These are phyloP conservation scores for Xylariaceae sp. DNA, from an alignment of 2,329 filamentous ascomycete genomes.

Conservation along the genomic window DNA sequence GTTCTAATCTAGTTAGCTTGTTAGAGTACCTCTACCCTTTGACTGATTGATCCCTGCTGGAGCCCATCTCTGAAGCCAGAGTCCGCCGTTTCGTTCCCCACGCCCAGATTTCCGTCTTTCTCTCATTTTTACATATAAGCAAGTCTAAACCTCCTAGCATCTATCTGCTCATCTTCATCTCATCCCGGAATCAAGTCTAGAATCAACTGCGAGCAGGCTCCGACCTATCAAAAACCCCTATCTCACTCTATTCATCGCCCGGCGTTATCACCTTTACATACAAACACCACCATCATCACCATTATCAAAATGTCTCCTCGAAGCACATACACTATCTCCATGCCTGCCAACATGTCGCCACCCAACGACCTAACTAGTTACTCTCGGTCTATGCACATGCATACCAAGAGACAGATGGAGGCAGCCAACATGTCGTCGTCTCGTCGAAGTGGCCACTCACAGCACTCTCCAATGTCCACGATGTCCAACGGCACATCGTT, in stretches of 20 bases:
- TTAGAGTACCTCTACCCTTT: too few relatives aligned
- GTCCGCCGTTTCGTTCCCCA: conserved; percentile 18
- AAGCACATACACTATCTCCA: conserved; percentile 34
- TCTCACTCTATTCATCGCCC: not conserved
- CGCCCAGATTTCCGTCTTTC: conserved; percentile 1
- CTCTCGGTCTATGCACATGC: conserved; percentile 66
- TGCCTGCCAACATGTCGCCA: conserved; percentile 38
- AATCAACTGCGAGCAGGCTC: not conserved
- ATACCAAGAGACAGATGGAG: conserved; percentile 72
- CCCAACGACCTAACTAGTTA: conserved; percentile 52
- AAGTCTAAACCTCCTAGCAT: conserved; percentile 5
- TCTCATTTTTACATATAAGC: conserved; percentile 32
- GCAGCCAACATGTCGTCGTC: conserved; percentile 55
- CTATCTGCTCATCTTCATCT: not conserved
- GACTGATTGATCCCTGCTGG: not conserved
- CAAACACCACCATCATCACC: not conserved
- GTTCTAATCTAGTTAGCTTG: conserved; percentile 10
- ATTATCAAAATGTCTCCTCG: conserved; percentile 38
- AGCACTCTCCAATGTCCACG: conserved; percentile 25
- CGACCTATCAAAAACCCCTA: not conserved
- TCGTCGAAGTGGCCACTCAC: conserved; percentile 37
- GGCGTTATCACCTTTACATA: not conserved
- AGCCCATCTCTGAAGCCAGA: conserved; percentile 36
- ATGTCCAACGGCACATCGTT: conserved; percentile 39
- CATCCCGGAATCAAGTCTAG: not conserved